A percentile compares a stretch with the other conserved stretches of the same genome.
Conservation (phyloP, 805 yeast genomes). For the Teunomyces panamensis region DNA sequence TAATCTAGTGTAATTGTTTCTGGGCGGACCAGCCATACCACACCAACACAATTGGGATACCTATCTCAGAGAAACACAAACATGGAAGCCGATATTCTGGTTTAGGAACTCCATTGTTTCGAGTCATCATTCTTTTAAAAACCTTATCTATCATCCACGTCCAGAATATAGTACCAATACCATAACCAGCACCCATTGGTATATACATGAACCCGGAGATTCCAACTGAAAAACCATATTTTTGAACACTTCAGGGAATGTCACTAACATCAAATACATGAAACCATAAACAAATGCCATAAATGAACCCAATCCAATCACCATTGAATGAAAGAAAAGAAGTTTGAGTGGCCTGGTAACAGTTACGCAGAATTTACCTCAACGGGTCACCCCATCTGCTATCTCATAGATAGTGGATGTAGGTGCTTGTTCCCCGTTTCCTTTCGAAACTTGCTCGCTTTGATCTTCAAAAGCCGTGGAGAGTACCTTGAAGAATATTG, state of each 20-base stretch:
- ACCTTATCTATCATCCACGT: constrained; percentile 24
- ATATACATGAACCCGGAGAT: constrained; percentile 36
- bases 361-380: constrained; percentile 20
- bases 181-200: constrained; percentile 38
- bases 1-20: constrained; percentile 34
- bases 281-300: constrained; percentile 44
- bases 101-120: constrained; percentile 31
- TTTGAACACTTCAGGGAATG: constrained; percentile 33
- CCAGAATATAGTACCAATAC: constrained; percentile 31
- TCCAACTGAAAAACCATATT: constrained; percentile 33
- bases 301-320: constrained; percentile 38
- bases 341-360: constrained; percentile 33
- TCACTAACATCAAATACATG: constrained; percentile 39
- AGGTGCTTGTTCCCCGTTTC: constrained; percentile 34
- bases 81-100: constrained; percentile 40
- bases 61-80: constrained; percentile 28
- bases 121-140: constrained; percentile 21
- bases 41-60: constrained; percentile 35
- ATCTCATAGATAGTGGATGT: constrained; percentile 39
- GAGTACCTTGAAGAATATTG: constrained; percentile 31
- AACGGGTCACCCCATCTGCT: constrained; percentile 24
- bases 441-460: constrained; percentile 26
- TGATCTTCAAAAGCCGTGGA: constrained; percentile 28
- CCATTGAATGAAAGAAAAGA: constrained; percentile 35
- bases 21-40: constrained; percentile 43